These are phyloP conservation scores for Trifolium fragiferum DNA, from an alignment of 306 rosid species.

Conservation along the genomic window DNA sequence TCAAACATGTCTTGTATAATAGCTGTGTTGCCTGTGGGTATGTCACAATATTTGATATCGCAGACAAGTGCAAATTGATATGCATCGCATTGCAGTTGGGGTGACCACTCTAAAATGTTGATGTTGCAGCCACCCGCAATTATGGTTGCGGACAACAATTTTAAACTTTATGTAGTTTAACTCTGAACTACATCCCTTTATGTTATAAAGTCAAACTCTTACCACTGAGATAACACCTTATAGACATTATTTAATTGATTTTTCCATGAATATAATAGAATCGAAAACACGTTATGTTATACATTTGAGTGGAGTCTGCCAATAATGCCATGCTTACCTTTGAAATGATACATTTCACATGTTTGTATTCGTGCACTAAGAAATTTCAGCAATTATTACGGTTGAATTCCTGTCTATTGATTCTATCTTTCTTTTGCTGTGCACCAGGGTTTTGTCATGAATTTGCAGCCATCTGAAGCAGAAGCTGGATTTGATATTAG, in stretches of 20 bases:
- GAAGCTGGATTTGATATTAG: slow-evolving; percentile 96
- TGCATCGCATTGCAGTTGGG: too few relatives aligned
- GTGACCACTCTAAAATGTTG: not conserved
- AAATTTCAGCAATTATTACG: not conserved
- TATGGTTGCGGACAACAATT: not conserved
- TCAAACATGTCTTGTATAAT: not conserved
- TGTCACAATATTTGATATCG: not conserved
- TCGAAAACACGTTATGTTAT: not conserved
- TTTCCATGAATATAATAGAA: slow-evolving; percentile 1
- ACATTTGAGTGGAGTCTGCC: not conserved
- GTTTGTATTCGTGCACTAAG: not conserved
- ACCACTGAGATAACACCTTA: too few relatives aligned
- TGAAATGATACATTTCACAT: not conserved
- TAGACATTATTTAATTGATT: not conserved
- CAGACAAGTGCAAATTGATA: not conserved
- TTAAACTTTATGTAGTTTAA: not conserved
- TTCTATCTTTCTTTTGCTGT: slow-evolving; percentile 23
- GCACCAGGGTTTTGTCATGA: slow-evolving; percentile 95
- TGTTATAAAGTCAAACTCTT: too few relatives aligned
- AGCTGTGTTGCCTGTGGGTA: not conserved
- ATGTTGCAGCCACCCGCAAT: not conserved
- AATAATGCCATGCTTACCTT: not conserved
- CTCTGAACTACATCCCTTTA: too few relatives aligned
- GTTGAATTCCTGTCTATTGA: slow-evolving; percentile 1
- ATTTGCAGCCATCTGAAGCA: slow-evolving; percentile 97